Evolutionary conservation across 2,329 filamentous ascomycete genomes (phyloP).

Genomic region (Ceratocystis eucalypticola): DNA sequence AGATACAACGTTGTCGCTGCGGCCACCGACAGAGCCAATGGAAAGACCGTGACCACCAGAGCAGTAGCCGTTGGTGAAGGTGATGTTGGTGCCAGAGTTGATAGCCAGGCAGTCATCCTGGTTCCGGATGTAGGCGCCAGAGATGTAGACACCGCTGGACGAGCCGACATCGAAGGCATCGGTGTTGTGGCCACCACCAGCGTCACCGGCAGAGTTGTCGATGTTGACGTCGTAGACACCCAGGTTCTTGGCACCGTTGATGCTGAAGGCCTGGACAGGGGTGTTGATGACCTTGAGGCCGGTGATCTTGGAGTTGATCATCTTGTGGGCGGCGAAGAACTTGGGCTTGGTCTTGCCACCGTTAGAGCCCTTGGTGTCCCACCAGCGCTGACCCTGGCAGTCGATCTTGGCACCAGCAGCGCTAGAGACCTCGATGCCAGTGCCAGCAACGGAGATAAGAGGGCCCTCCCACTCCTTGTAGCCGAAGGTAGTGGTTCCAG

Average conservation of each 20-base stretch:
- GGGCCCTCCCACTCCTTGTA: conserved; percentile 54
- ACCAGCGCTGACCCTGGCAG: conserved; percentile 43
- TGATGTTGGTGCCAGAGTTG: conserved; percentile 40
- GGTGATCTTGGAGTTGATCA: conserved; percentile 29
- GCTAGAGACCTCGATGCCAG: conserved; percentile 39
- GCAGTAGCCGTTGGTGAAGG: conserved; percentile 33
- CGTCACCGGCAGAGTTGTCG: conserved; percentile 30
- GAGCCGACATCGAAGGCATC: conserved; percentile 45
- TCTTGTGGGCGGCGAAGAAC: conserved; percentile 38
- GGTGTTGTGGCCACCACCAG: conserved; percentile 36
- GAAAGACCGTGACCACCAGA: conserved; percentile 33
- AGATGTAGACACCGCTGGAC: conserved; percentile 37
- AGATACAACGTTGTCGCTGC: conserved; percentile 39
- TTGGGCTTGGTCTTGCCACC: conserved; percentile 52
- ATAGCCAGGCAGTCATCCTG: conserved; percentile 49
- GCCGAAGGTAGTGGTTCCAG: conserved; percentile 52
- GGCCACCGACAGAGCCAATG: conserved; percentile 34
- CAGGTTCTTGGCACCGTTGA: conserved; percentile 28
- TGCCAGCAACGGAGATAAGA: conserved; percentile 47
- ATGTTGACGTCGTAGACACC: conserved; percentile 28
- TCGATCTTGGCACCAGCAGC: conserved; percentile 39
- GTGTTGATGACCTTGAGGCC: conserved; percentile 31
- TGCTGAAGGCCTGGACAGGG: conserved; percentile 31
- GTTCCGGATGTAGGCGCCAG: conserved; percentile 41
- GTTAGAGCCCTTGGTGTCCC: conserved; percentile 47